These are phyloP conservation scores for Pythium sp. DNA, from an alignment of 352 stramenopile genomes.

Conservation along the genomic window DNA sequence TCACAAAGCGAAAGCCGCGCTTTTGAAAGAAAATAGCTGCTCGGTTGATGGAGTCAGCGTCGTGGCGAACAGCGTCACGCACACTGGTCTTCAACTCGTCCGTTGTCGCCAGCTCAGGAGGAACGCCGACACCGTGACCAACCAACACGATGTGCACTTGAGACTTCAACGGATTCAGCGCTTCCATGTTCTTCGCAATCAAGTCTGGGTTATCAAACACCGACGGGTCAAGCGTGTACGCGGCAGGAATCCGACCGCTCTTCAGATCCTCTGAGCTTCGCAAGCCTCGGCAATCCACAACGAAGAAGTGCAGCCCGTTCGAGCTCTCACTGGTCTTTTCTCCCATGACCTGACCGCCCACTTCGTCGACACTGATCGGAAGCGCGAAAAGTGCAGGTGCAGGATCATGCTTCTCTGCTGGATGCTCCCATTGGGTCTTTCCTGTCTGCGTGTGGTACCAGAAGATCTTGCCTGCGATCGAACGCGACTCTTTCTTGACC, in stretches of 20 bases:
- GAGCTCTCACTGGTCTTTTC: slow-evolving; percentile 35
- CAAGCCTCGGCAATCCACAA: slow-evolving; percentile 71
- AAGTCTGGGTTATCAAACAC: slow-evolving; percentile 80
- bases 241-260: slow-evolving; percentile 70
- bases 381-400: slow-evolving; percentile 64
- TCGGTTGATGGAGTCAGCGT: slow-evolving; percentile 70
- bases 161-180: slow-evolving; percentile 70
- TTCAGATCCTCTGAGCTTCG: slow-evolving; percentile 79
- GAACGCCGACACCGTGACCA: slow-evolving; percentile 67
- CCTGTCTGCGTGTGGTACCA: slow-evolving; percentile 77
- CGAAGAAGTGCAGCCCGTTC: slow-evolving; percentile 56
- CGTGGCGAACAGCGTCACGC: slow-evolving; percentile 66
- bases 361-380: slow-evolving; percentile 65
- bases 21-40: slow-evolving; percentile 84
- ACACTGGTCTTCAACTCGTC: slow-evolving; percentile 75
- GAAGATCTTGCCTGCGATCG: slow-evolving; percentile 71
- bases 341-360: slow-evolving; percentile 63
- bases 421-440: slow-evolving; percentile 81
- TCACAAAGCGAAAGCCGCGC: slow-evolving; percentile 78
- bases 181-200: slow-evolving; percentile 67
- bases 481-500: slow-evolving; percentile 73
- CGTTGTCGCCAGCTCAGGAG: slow-evolving; percentile 49
- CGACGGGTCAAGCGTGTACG: slow-evolving; percentile 72
- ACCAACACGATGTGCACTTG: slow-evolving; percentile 76
- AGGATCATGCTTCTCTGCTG: slow-evolving; percentile 53